A percentile compares a stretch with the other conserved stretches of the same genome.
Conservation (phyloP, 495 filamentous ascomycete species). For the Aspergillus nanangensis region DNA sequence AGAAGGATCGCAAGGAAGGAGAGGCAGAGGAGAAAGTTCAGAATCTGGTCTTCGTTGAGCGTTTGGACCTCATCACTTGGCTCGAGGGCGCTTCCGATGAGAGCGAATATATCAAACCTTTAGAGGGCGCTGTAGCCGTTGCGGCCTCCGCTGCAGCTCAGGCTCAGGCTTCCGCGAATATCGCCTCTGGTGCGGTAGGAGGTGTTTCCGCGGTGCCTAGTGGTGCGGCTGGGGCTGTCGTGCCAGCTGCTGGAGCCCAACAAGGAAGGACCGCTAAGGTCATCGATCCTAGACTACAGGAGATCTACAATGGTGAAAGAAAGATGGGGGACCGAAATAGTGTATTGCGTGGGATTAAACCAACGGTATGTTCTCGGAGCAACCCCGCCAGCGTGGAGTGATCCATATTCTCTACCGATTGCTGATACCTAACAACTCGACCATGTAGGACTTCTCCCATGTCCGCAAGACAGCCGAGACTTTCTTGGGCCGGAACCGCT, state of each 20-base stretch:
- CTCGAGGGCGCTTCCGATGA: conserved; percentile 85
- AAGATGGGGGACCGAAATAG: conserved; percentile 91
- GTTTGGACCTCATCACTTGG: conserved; percentile 86
- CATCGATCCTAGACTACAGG: conserved; percentile 73
- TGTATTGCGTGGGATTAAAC: conserved; percentile 81
- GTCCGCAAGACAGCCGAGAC: conserved; percentile 79
- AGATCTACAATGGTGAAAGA: conserved; percentile 87
- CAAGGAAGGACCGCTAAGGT: conserved; percentile 45
- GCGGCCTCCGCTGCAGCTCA: conserved; percentile 40
- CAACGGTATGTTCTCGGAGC: conserved; percentile 58
- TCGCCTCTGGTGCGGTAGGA: conserved; percentile 39
- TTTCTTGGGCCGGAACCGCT: conserved; percentile 66
- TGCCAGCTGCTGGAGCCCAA: conserved; percentile 50
- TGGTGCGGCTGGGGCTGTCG: conserved; percentile 12
- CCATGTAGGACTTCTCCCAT: conserved; percentile 81
- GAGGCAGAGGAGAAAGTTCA: conserved; percentile 54
- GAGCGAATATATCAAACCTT: conserved; percentile 83
- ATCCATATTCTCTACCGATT: background rate
- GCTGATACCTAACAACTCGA: background rate
- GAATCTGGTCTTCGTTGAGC: conserved; percentile 84
- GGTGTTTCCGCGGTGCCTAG: conserved; percentile 22
- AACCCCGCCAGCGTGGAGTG: background rate
- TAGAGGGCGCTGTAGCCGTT: conserved; percentile 57
- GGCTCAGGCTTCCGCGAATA: conserved; percentile 32
- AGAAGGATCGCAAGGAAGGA: conserved; percentile 47